phyloP scores from a whole-genome alignment of 768 basidiomycete genomes.

The Podaxis rugospora region DNA sequence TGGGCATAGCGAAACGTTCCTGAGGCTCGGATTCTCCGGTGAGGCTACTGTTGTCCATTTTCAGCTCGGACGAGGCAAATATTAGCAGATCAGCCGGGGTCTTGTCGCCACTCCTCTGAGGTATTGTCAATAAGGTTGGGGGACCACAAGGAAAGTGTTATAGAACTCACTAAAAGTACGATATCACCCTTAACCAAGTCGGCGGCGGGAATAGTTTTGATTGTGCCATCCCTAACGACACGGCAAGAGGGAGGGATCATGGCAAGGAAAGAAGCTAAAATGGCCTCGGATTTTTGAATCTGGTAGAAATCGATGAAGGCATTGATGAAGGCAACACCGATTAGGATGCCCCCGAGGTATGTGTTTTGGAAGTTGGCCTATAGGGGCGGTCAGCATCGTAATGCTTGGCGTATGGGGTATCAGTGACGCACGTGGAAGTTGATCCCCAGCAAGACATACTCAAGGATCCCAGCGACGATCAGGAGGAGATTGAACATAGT shows the following conservation, averaged over 20 bases:
- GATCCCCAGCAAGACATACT: slow-evolving; percentile 61
- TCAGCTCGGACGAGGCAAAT: slow-evolving; percentile 57
- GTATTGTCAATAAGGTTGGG: background rate
- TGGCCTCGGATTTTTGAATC: slow-evolving; percentile 70
- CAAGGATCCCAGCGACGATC: slow-evolving; percentile 61
- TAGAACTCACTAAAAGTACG: slow-evolving; percentile 49
- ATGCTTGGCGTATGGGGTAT: background rate
- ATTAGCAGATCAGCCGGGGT: slow-evolving; percentile 64
- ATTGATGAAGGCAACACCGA: slow-evolving; percentile 63
- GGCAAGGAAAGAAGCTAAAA: slow-evolving; percentile 66
- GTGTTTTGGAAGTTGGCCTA: slow-evolving; percentile 61
- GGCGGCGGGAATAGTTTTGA: slow-evolving; percentile 53
- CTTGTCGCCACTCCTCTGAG: slow-evolving; percentile 63
- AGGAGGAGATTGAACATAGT: slow-evolving; percentile 67
- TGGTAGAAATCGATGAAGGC: slow-evolving; percentile 70
- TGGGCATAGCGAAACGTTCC: slow-evolving; percentile 43
- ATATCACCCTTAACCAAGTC: slow-evolving; percentile 65
- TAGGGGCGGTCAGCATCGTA: slow-evolving; percentile 13
- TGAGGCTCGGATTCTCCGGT: slow-evolving; percentile 72
- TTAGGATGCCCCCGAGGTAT: slow-evolving; percentile 67
- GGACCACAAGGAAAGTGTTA: background rate
- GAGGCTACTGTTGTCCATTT: slow-evolving; percentile 67
- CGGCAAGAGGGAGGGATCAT: slow-evolving; percentile 71
- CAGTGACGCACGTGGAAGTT: slow-evolving; percentile 44
- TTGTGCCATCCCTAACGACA: slow-evolving; percentile 53